Evolutionary conservation across 139 green algal species (phyloP).

Genomic region (Auxenochlorella pyrenoidosa): DNA sequence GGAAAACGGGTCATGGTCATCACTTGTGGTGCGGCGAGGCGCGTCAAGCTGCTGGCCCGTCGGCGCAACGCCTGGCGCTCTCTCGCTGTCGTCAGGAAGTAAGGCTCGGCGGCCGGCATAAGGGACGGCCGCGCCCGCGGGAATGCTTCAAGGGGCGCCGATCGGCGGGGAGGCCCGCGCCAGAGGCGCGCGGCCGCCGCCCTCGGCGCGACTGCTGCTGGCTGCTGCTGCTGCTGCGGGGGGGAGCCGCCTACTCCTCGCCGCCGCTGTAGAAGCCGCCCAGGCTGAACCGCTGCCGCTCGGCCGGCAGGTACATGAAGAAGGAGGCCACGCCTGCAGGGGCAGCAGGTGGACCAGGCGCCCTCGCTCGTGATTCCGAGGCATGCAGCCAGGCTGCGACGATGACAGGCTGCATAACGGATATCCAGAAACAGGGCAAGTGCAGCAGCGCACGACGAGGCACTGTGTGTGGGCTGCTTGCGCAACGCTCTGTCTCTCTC

Average conservation of each 20-base stretch:
- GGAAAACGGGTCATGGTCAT: no score
- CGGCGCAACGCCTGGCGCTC: not conserved
- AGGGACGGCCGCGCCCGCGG: no score
- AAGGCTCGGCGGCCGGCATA: not conserved
- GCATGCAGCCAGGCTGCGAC: not conserved
- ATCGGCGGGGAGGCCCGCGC: not conserved
- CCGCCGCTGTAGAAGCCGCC: conserved; percentile 11
- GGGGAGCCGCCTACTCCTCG: not conserved
- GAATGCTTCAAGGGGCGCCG: not conserved
- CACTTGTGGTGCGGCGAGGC: not conserved
- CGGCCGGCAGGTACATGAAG: conserved; percentile 37
- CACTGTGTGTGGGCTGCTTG: not conserved
- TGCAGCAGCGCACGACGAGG: not conserved
- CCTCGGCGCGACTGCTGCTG: not conserved
- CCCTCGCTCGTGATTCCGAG: no score
- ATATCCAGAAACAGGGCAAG: not conserved
- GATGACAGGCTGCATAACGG: not conserved
- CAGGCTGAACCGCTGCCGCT: conserved; percentile 16
- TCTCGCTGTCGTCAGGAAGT: not conserved
- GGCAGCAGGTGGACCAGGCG: not conserved
- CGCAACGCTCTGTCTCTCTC: not conserved
- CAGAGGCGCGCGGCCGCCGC: not conserved
- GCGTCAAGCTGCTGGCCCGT: not conserved
- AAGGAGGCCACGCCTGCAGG: conserved; percentile 47
- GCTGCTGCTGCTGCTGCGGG: not conserved